phyloP scores from a whole-genome alignment of 2,329 filamentous ascomycete genomes.

The Pseudopyricularia cyperi region DNA sequence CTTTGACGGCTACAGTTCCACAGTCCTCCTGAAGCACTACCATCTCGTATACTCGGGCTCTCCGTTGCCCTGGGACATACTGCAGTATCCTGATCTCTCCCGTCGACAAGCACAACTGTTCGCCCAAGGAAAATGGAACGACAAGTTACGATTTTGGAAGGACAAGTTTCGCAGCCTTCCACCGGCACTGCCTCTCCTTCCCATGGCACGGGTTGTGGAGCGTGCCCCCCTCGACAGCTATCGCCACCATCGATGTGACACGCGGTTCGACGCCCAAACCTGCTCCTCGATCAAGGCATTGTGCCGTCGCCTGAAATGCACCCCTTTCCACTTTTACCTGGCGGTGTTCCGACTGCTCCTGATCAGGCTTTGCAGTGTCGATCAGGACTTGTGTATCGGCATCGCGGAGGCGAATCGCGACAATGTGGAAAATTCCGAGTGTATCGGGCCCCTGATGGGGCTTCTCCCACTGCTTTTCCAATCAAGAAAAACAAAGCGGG shows the following conservation, averaged over 20 bases:
- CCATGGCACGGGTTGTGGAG: slow-evolving; percentile 11
- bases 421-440: slow-evolving; percentile 12
- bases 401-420: slow-evolving; percentile 22
- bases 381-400: slow-evolving; percentile 23
- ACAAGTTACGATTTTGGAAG: slow-evolving; percentile 21
- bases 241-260: background rate
- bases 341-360: slow-evolving; percentile 18
- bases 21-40: slow-evolving; percentile 29
- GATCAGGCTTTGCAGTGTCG: slow-evolving; percentile 6
- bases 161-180: slow-evolving; percentile 11
- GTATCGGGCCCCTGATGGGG: slow-evolving; percentile 25
- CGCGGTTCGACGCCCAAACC: slow-evolving; percentile 8
- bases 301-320: slow-evolving; percentile 13
- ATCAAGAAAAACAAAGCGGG: background rate
- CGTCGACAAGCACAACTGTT: slow-evolving; percentile 11
- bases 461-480: slow-evolving; percentile 20
- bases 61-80: slow-evolving; percentile 8
- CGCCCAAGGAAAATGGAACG: slow-evolving; percentile 6
- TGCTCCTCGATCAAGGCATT: background rate
- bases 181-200: slow-evolving; percentile 18
- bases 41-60: slow-evolving; percentile 23
- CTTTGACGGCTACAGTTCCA: slow-evolving; percentile 32
- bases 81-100: slow-evolving; percentile 23
- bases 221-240: background rate
- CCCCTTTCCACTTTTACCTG: slow-evolving; percentile 20